A percentile compares a stretch with the other conserved stretches of the same genome.
Conservation (phyloP, 768 basidiomycete species). For the Sporobolomyces roseus region DNA sequence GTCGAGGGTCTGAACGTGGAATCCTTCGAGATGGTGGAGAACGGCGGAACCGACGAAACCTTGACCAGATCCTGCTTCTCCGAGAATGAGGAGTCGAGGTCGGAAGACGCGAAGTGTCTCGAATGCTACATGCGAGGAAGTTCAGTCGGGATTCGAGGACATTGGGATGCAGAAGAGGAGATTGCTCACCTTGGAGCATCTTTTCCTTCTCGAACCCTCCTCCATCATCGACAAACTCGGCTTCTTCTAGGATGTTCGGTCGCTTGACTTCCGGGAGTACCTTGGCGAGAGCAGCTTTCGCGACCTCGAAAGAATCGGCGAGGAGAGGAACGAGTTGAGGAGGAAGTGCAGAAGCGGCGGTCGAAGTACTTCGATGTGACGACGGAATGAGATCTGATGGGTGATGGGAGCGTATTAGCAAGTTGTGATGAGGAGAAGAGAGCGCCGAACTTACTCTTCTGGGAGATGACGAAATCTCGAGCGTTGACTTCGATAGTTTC, state of each 20-base stretch:
- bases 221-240: conserved; percentile 76
- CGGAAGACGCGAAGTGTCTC: conserved; percentile 85
- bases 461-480: conserved; percentile 93
- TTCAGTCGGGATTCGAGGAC: not conserved
- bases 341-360: conserved; percentile 78
- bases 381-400: conserved; percentile 82
- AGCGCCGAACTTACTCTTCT: conserved; percentile 66
- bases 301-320: conserved; percentile 61
- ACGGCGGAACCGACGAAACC: conserved; percentile 82
- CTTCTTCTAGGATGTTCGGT: conserved; percentile 83
- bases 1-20: conserved; percentile 89
- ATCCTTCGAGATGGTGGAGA: conserved; percentile 90
- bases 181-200: conserved; percentile 58
- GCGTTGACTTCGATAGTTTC: conserved; percentile 77
- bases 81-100: conserved; percentile 79
- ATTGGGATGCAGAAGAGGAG: not conserved
- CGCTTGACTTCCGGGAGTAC: conserved; percentile 78
- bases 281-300: conserved; percentile 66
- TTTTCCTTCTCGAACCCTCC: conserved; percentile 84
- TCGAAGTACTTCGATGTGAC: conserved; percentile 83
- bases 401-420: too few species aligned
- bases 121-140: conserved; percentile 62
- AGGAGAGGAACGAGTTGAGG: conserved; percentile 77
- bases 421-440: too few species aligned
- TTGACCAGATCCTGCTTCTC: conserved; percentile 83